phyloP scores from a whole-genome alignment of 495 filamentous ascomycete species.

The Aspergillus asperescens region DNA sequence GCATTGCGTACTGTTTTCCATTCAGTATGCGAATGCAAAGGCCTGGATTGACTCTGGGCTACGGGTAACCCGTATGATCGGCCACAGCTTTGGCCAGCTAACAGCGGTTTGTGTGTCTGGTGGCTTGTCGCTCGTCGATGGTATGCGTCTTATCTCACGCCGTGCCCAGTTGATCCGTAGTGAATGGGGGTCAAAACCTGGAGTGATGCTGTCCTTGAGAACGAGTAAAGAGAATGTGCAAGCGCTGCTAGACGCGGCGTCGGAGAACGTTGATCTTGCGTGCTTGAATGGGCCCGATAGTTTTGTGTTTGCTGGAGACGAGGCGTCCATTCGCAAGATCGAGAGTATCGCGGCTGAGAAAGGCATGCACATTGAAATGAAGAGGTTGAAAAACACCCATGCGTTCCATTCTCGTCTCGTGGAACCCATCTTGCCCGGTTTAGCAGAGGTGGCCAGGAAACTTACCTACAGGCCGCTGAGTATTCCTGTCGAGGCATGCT shows the following conservation, averaged over 20 bases:
- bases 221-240: constrained; percentile 19
- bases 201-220: constrained; percentile 44
- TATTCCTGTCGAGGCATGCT: constrained; percentile 29
- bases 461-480: constrained; percentile 24
- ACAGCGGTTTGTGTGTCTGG: constrained; percentile 43
- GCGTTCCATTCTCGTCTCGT: constrained; percentile 35
- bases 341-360: constrained; percentile 9
- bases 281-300: constrained; percentile 43
- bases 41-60: constrained; percentile 49
- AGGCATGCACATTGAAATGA: constrained; percentile 6
- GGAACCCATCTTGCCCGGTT: constrained; percentile 29
- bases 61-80: constrained; percentile 32
- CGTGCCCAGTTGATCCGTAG: constrained; percentile 37
- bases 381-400: constrained; percentile 39
- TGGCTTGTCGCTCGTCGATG: constrained; percentile 31
- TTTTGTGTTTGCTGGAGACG: constrained; percentile 34
- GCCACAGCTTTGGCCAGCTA: constrained; percentile 52
- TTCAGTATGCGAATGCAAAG: constrained; percentile 47
- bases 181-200: constrained; percentile 36
- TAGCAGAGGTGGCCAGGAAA: constrained; percentile 23
- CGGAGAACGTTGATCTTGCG: constrained; percentile 28
- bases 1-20: constrained; percentile 40
- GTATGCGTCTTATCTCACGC: constrained; percentile 31
- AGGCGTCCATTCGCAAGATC: constrained; percentile 26
- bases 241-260: constrained; percentile 4